Conservation (phyloP, 495 filamentous ascomycete species). For the Extremus antarcticus region DNA sequence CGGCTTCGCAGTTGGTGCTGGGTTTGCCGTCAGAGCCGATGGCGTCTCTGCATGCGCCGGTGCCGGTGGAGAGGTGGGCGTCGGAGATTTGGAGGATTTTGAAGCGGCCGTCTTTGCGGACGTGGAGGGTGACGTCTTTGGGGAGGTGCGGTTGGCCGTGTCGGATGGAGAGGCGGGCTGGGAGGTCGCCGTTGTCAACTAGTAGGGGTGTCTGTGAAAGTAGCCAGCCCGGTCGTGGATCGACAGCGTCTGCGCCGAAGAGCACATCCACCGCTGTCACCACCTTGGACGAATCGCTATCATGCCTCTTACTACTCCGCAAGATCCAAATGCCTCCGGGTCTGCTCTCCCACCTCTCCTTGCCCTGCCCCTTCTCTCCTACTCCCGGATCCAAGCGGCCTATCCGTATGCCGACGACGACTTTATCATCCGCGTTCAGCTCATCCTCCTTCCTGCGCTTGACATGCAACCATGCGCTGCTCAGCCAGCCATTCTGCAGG, state of each 20-base stretch:
- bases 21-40: slow-evolving; percentile 75
- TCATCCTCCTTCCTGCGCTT: slow-evolving; percentile 84
- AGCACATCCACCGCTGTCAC: slow-evolving; percentile 83
- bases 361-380: slow-evolving; percentile 42
- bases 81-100: slow-evolving; percentile 95
- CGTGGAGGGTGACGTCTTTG: slow-evolving; percentile 38
- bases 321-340: slow-evolving; percentile 80
- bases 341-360: slow-evolving; percentile 72
- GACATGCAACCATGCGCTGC: slow-evolving; percentile 73
- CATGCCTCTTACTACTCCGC: slow-evolving; percentile 60
- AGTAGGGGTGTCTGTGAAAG: slow-evolving; percentile 59
- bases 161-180: slow-evolving; percentile 63
- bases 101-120: slow-evolving; percentile 83
- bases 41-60: slow-evolving; percentile 73
- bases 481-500: slow-evolving; percentile 59
- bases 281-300: slow-evolving; percentile 63
- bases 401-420: slow-evolving; percentile 76
- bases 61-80: slow-evolving; percentile 80
- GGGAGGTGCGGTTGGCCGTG: slow-evolving; percentile 49
- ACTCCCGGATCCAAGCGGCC: slow-evolving; percentile 61
- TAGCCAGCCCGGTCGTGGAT: slow-evolving; percentile 74
- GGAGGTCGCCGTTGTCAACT: slow-evolving; percentile 51
- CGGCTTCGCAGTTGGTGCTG: slow-evolving; percentile 75
- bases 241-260: slow-evolving; percentile 87
- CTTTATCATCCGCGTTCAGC: slow-evolving; percentile 57